Percentiles rank a stretch among this genome's conserved stretches.
phyloP scores from a whole-genome alignment of 306 rosid species.

The Quercus parvula region DNA sequence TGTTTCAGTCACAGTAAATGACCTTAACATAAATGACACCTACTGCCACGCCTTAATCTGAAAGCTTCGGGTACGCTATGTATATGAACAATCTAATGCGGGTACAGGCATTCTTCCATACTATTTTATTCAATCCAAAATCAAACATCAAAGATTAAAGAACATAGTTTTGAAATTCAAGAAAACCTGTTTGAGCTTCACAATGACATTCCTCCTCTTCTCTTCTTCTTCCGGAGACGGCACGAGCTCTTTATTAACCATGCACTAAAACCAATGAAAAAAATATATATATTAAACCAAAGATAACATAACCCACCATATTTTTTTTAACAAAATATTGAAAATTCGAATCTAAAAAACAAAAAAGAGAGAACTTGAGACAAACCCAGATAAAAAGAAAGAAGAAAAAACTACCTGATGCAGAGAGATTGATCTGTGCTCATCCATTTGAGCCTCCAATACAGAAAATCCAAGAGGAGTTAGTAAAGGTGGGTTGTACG shows the following conservation, averaged over 20 bases:
- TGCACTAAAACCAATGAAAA: constrained; percentile 15
- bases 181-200: constrained; percentile 42
- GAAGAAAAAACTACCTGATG: constrained; percentile 22
- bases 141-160: no score
- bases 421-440: constrained; percentile 34
- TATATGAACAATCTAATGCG: no score
- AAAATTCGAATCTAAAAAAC: neutral
- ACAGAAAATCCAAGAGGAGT: neutral
- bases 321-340: neutral
- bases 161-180: neutral
- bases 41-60: neutral
- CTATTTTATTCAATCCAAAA: no score
- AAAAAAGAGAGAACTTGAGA: neutral
- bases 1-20: neutral
- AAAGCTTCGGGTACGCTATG: no score
- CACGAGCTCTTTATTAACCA: constrained; percentile 38
- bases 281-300: neutral
- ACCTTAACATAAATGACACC: neutral
- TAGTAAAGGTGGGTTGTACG: neutral
- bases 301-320: neutral
- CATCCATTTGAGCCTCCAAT: constrained; percentile 23
- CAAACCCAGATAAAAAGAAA: neutral
- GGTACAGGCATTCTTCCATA: no score
- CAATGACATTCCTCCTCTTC: constrained; percentile 27
- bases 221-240: constrained; percentile 32